These are phyloP conservation scores for Phytophthora colocasiae DNA, from an alignment of 352 stramenopile species.

Conservation along the genomic window DNA sequence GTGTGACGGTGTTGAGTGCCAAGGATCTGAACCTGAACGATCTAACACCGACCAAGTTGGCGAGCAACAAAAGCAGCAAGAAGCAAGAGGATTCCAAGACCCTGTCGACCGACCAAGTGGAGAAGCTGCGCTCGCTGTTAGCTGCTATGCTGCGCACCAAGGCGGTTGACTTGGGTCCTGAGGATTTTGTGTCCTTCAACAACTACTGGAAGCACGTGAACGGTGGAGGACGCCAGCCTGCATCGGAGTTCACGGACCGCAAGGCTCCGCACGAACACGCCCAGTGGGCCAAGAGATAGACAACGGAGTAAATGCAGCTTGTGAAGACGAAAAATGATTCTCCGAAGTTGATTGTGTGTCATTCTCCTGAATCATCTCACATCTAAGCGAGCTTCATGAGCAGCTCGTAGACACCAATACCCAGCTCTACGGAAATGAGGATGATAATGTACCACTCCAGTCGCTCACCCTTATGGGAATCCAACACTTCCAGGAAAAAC, in stretches of 20 bases:
- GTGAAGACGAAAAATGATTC: slow-evolving; percentile 20
- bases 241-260: slow-evolving; percentile 80
- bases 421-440: slow-evolving; percentile 95
- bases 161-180: slow-evolving; percentile 65
- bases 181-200: slow-evolving; percentile 86
- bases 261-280: slow-evolving; percentile 89
- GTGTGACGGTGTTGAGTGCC: slow-evolving; percentile 65
- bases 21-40: slow-evolving; percentile 69
- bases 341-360: slow-evolving; percentile 2
- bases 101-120: slow-evolving; percentile 59
- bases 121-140: slow-evolving; percentile 68
- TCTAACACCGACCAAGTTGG: slow-evolving; percentile 30
- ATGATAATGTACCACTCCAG: slow-evolving; percentile 99
- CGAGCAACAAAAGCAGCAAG: slow-evolving; percentile 32
- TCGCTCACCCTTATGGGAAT: slow-evolving; percentile 93
- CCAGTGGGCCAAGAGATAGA: slow-evolving; percentile 72
- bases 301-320: not conserved
- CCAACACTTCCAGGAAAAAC: slow-evolving; percentile 98
- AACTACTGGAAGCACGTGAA: slow-evolving; percentile 86
- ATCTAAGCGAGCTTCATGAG: slow-evolving; percentile 74
- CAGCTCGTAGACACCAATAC: slow-evolving; percentile 89
- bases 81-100: slow-evolving; percentile 38
- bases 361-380: slow-evolving; percentile 15
- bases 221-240: slow-evolving; percentile 66
- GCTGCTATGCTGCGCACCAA: slow-evolving; percentile 86